These are phyloP conservation scores for Talinum fruticosum DNA, from an alignment of 148 eudicot species.

Conservation along the genomic window DNA sequence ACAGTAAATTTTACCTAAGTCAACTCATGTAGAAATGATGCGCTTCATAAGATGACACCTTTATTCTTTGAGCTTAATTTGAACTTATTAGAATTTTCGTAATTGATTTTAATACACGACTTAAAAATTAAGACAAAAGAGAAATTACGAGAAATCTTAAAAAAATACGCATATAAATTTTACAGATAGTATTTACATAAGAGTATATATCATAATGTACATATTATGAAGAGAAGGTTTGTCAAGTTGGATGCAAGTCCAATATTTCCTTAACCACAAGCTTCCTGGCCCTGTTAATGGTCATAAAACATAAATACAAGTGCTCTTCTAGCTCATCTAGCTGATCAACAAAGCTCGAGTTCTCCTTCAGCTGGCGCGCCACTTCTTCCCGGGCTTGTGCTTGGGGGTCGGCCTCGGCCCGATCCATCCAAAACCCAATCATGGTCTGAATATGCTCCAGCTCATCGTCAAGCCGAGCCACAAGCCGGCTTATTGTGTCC, in stretches of 20 bases:
- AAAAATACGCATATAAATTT: no score
- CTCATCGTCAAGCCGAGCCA: conserved; percentile 75
- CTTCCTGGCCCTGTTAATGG: conserved; percentile 76
- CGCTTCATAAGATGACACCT: no score
- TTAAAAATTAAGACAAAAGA: no score
- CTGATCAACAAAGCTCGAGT: conserved; percentile 55
- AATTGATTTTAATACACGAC: no score
- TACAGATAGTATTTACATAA: neutral
- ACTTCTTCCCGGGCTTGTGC: conserved; percentile 60
- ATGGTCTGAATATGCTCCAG: conserved; percentile 55
- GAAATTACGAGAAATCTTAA: no score
- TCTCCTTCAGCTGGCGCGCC: conserved; percentile 56
- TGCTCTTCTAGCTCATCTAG: conserved; percentile 96
- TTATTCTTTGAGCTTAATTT: no score
- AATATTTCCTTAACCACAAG: conserved; percentile 68
- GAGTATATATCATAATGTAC: no score
- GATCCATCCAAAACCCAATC: conserved; percentile 51
- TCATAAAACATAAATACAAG: conserved; percentile 83
- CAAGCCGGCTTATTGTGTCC: conserved; percentile 72
- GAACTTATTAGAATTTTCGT: no score
- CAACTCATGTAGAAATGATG: no score
- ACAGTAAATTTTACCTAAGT: no score
- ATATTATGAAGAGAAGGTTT: neutral
- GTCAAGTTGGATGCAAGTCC: conserved; percentile 29
- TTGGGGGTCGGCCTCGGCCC: conserved; percentile 44